Base-by-base conservation (phyloP, 306 rosid genomes). In the Vigna unguiculata region DNA sequence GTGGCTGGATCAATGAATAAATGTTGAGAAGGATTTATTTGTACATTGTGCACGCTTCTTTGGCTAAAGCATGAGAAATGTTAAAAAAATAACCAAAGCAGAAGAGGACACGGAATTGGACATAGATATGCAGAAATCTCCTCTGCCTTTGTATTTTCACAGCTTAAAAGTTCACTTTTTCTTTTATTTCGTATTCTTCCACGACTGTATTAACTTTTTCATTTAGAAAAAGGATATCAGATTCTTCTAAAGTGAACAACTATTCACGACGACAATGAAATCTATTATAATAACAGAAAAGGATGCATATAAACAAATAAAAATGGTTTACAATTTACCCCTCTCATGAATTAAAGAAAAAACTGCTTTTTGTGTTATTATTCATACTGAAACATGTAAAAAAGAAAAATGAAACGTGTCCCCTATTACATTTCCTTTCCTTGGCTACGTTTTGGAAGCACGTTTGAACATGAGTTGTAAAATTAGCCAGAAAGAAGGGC, bases 291-390 rank as follows among this genome's bases (percentile, higher is more conserved):
- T 14, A 6, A 20, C 47, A 13, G 6, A 40, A 12, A 61, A 48
- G 2, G 15, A 60, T 70, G 48, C 9, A 79, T 25, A 19, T n/a
- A 55, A 5, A 71, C 32, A 64, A 36, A 58, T 14, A 46, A 14
- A 49, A 36, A 25, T 80, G 7, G 40, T 55, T 30, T 73, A 71
- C 62, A 38, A 13, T 15, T 25, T 14, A 12, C 16, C 66, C 74
- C 68, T 17, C 34, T 54, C 13, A 5, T 7, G 48, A 66, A 43
- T 21, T n/a, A 64, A 78, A 63, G 13, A 45, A 24, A 28, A 62
- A 72, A 2, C 75, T 36, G 2, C 51, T 76, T 71, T 62, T 8
- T 34, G 36, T 34, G 68, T 80, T 19, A 25, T 65, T 70, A 57
- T 55, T 11, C 62, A 55, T 53, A 55, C 34, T 22, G 0, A 55